These are phyloP conservation scores for Aspergillus ruber DNA, from an alignment of 2,329 filamentous ascomycete species.

Conservation along the genomic window DNA sequence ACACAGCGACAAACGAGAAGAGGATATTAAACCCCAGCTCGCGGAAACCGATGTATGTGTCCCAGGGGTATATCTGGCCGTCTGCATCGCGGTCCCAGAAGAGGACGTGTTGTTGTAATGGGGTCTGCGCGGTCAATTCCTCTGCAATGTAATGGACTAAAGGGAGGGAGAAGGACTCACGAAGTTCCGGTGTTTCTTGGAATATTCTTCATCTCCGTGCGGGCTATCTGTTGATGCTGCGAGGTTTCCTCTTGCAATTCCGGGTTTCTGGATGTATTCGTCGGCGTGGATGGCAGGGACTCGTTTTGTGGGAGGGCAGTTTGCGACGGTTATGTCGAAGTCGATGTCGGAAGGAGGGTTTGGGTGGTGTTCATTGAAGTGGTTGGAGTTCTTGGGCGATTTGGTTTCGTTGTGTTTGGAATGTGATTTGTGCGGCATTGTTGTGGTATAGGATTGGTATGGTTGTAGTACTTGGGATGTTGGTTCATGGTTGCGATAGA, in stretches of 20 bases:
- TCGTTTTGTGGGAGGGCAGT: neutral
- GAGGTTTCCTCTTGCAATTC: neutral
- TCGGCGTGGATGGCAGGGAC: neutral
- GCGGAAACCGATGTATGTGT: conserved; percentile 38
- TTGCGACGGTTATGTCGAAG: neutral
- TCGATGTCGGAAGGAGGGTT: neutral
- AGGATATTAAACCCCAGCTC: conserved; percentile 36
- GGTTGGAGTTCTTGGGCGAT: no score
- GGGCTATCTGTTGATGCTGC: neutral
- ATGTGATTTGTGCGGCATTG: no score
- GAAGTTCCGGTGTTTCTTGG: neutral
- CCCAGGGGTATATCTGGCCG: conserved; percentile 34
- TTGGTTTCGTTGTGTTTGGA: no score
- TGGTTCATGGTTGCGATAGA: no score
- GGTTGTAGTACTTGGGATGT: no score
- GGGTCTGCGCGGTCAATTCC: conserved; percentile 12
- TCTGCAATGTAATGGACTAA: no score
- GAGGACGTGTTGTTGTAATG: conserved; percentile 36
- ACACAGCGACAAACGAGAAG: conserved; percentile 33
- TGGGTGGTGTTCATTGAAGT: neutral
- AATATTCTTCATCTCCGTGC: neutral
- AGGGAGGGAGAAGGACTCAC: neutral
- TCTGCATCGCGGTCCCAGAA: conserved; percentile 41
- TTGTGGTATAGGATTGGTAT: no score
- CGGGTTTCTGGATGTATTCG: neutral